A percentile compares a stretch with the other conserved stretches of the same genome.
phyloP scores from a whole-genome alignment of 805 yeast genomes.

The Metschnikowia cerradonensis region DNA sequence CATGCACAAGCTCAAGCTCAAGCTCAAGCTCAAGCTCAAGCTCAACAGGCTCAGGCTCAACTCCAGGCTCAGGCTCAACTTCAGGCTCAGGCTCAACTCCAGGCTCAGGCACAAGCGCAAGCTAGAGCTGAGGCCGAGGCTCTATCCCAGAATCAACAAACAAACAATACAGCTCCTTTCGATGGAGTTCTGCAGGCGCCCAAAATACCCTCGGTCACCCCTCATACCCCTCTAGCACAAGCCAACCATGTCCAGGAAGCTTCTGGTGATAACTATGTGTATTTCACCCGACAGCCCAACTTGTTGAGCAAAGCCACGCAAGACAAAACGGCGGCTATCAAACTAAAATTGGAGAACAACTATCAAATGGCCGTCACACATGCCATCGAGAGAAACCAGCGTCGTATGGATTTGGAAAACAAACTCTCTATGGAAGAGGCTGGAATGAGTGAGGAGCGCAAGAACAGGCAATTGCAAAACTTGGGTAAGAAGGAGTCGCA shows the following conservation, averaged over 20 bases:
- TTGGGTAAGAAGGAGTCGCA: constrained; percentile 88
- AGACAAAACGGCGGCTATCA: constrained; percentile 80
- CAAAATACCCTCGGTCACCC: constrained; percentile 2
- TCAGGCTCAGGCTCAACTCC: background rate
- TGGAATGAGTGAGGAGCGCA: constrained; percentile 70
- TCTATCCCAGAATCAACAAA: background rate
- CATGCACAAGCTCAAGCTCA: background rate
- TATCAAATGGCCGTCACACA: constrained; percentile 82
- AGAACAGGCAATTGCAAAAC: constrained; percentile 72
- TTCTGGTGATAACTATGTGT: constrained; percentile 34
- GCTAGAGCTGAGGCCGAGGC: background rate
- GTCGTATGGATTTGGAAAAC: constrained; percentile 81
- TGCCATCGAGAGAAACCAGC: constrained; percentile 93
- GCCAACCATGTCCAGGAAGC: background rate
- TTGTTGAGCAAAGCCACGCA: constrained; percentile 67
- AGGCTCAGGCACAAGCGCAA: background rate
- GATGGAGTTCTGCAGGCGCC: background rate
- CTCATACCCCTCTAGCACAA: constrained; percentile 13
- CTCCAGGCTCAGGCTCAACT: constrained; percentile 1
- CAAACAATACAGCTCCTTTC: background rate
- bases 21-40: constrained; percentile 3
- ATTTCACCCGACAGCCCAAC: constrained; percentile 81
- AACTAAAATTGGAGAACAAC: constrained; percentile 75
- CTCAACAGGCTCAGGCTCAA: background rate
- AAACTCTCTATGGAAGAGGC: constrained; percentile 61